Evolutionary conservation across 306 rosid species (phyloP), one percentile per base, ranked within the genome.

Genomic region (Dryas octopetala): DNA sequence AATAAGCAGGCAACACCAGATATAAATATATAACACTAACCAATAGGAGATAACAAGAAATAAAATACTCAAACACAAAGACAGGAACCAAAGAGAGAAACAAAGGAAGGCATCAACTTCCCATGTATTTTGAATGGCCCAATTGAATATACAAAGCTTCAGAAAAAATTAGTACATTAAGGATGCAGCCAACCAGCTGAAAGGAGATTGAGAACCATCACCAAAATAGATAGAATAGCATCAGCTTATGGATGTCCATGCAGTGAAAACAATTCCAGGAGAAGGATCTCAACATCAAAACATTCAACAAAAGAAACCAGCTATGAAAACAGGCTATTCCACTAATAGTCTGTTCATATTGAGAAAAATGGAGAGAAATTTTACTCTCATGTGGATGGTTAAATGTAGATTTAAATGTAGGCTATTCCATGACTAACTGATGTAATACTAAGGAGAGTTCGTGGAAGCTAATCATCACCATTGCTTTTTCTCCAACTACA

Each of bases 1-100:
- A 45, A 46, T 14, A 64, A 71, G 71, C 70, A 48, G 68, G 50
- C 28, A 16, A 75, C 28, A 4, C 61, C 43, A 45, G 7, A 80
- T 61, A 68, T 59, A 62, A 38, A 53, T 58, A 57, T 40, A 67
- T 44, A 53, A 23, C 54, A 68, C 12, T 17, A 76, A 11, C 67
- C 62, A 19, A 53, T 32, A 12, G 8, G 57, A 61, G 50, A 19
- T 43, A 78, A 48, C 62, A 76, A 19, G 48, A 61, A 54, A 48
- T 53, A 63, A 74, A 62, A 54, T 9, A 54, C 48, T 65, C 47
- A 41, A 44, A 58, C 26, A 47, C 65, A 28, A 57, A 52, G 65
- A 78, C 28, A 32, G 23, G 54, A 70, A 4, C 52, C 2, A 53
- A 32, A 9, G 61, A 44, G 51, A 70, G 3, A 5, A 71, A 41